phyloP scores from a whole-genome alignment of 2,329 filamentous ascomycete species.

The Ophiosphaerella korrae region DNA sequence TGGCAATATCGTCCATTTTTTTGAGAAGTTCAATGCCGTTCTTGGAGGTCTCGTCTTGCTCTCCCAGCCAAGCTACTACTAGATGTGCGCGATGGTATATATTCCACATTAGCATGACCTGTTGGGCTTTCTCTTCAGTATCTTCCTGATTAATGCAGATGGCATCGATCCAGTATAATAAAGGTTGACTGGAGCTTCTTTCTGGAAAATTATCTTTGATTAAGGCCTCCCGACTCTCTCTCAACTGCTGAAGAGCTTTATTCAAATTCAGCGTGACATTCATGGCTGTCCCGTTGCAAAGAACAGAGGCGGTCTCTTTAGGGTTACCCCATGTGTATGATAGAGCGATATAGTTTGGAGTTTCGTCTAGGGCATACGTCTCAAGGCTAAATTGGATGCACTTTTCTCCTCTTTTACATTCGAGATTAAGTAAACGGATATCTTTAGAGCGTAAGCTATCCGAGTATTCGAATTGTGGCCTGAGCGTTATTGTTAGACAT shows the following conservation, averaged over 20 bases:
- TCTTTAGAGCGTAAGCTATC: background rate
- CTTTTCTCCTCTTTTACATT: background rate
- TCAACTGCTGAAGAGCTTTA: constrained; percentile 1
- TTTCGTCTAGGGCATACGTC: background rate
- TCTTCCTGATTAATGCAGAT: background rate
- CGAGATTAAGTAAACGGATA: background rate
- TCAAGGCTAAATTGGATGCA: background rate
- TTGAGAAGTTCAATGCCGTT: too few relatives aligned
- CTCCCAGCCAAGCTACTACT: constrained; percentile 16
- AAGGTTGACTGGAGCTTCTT: background rate
- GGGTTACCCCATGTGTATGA: constrained; percentile 1
- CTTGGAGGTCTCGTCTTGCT: background rate
- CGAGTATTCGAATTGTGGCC: background rate
- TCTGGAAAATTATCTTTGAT: background rate
- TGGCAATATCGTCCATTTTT: too few relatives aligned
- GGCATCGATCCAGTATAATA: background rate
- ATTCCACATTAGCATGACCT: constrained; percentile 17
- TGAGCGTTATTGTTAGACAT: too few relatives aligned
- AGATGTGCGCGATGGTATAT: constrained; percentile 9
- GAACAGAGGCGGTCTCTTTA: background rate
- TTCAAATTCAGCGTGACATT: background rate
- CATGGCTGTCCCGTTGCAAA: background rate
- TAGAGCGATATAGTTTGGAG: background rate
- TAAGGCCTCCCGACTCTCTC: background rate
- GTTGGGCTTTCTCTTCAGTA: constrained; percentile 10